These are phyloP conservation scores for Hypoxylon sp. DNA, from an alignment of 2,329 filamentous ascomycete species.

Conservation along the genomic window DNA sequence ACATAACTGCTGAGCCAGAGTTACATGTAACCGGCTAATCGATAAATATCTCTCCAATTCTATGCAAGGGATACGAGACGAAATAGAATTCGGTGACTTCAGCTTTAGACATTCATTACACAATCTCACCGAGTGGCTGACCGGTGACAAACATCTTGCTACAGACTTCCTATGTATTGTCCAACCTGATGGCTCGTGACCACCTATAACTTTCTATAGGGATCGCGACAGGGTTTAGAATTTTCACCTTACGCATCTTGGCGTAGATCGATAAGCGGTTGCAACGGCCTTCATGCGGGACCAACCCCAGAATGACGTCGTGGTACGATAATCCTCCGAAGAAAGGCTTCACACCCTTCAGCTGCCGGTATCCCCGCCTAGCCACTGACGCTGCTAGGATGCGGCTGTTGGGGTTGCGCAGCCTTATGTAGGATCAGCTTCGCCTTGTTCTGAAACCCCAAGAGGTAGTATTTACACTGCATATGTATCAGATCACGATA, in stretches of 20 bases:
- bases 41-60: constrained; percentile 16
- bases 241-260: constrained; percentile 14
- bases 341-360: constrained; percentile 30
- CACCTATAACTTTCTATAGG: constrained; percentile 6
- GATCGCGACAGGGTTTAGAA: constrained; percentile 18
- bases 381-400: constrained; percentile 22
- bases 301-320: constrained; percentile 41
- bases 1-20: not conserved
- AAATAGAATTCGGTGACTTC: constrained; percentile 20
- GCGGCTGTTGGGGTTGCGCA: constrained; percentile 29
- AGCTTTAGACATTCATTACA: constrained; percentile 15
- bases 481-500: constrained; percentile 13
- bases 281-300: constrained; percentile 35
- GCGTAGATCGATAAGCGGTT: constrained; percentile 42
- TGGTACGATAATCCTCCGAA: constrained; percentile 37
- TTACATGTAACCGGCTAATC: constrained; percentile 18
- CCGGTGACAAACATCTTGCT: constrained; percentile 2
- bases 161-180: not conserved
- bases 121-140: not conserved
- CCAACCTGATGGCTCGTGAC: constrained; percentile 12
- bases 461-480: constrained; percentile 20
- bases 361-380: constrained; percentile 32
- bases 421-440: constrained; percentile 41
- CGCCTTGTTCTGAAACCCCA: constrained; percentile 38
- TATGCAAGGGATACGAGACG: constrained; percentile 26